Evolutionary conservation across 164 flowering plant genomes (phyloP).

Genomic region (Stephania cephalantha): DNA sequence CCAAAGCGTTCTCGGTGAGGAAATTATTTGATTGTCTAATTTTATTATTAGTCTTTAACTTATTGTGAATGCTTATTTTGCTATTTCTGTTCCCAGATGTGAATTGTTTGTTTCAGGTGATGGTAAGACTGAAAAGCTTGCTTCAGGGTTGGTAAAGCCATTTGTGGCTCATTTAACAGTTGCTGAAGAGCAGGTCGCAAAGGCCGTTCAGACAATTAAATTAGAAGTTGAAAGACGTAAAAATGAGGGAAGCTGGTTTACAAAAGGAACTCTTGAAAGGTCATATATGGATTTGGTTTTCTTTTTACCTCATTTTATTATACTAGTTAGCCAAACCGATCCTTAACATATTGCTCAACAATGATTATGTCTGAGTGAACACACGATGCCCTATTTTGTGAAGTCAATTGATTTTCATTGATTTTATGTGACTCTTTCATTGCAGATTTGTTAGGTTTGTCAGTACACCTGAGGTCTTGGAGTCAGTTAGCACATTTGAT

Average conservation of each 20-base stretch:
- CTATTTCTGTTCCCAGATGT: slow-evolving; percentile 49
- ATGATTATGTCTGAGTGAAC: not conserved
- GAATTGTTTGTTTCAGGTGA: slow-evolving; percentile 74
- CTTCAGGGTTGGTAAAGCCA: slow-evolving; percentile 88
- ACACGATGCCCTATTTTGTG: not conserved
- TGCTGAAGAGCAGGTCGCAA: slow-evolving; percentile 75
- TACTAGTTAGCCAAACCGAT: not conserved
- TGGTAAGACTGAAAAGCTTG: slow-evolving; percentile 81
- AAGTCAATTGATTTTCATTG: slow-evolving; percentile 1
- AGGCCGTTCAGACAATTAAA: slow-evolving; percentile 59
- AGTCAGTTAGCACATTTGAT: slow-evolving; percentile 72
- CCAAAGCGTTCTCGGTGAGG: slow-evolving; percentile 73
- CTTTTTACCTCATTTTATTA: not conserved
- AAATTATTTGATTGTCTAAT: not conserved
- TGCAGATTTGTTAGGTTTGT: slow-evolving; percentile 93
- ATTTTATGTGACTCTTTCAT: slow-evolving; percentile 10
- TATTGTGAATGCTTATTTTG: slow-evolving; percentile 1
- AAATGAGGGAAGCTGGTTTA: slow-evolving; percentile 77
- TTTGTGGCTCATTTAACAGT: slow-evolving; percentile 74
- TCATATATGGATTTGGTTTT: slow-evolving; percentile 10
- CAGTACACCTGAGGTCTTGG: slow-evolving; percentile 88
- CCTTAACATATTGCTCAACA: not conserved
- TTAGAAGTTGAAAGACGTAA: slow-evolving; percentile 56
- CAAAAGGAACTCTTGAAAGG: slow-evolving; percentile 98
- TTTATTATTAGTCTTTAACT: not conserved